Evolutionary conservation across 768 basidiomycete species (phyloP).

Genomic region (Tylopilus rubrobrunneus): DNA sequence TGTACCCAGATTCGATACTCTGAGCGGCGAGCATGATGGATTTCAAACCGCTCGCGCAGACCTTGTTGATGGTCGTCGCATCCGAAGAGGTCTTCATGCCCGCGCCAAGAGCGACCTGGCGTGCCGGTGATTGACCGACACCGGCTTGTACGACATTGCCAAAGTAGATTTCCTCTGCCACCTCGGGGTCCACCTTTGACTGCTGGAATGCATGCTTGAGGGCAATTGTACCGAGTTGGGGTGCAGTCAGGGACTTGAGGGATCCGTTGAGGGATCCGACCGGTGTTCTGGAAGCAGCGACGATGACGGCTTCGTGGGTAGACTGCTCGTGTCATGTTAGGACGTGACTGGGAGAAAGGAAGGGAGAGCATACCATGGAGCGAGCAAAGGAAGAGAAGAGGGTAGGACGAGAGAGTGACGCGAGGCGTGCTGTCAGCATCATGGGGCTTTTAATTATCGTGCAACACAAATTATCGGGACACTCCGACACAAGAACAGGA

Average conservation of each 20-base stretch:
- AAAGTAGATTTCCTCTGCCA: conserved; percentile 94
- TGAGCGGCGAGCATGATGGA: conserved; percentile 92
- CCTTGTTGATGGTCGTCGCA: conserved; percentile 99
- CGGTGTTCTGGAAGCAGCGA: conserved; percentile 90
- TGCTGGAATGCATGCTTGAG: conserved; percentile 87
- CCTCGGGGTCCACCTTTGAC: conserved; percentile 71
- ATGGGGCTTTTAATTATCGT: conserved; percentile 27
- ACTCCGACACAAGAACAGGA: conserved; percentile 12
- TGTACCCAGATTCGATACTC: conserved; percentile 82
- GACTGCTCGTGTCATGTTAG: conserved; percentile 21
- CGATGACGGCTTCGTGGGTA: conserved; percentile 85
- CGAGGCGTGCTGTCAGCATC: conserved; percentile 41
- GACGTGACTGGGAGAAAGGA: background rate
- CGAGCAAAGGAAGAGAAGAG: conserved; percentile 35
- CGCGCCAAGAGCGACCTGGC: conserved; percentile 91
- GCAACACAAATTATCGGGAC: conserved; percentile 10
- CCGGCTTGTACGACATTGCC: conserved; percentile 98
- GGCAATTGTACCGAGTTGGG: conserved; percentile 84
- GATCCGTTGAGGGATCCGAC: conserved; percentile 89
- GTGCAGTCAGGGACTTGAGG: conserved; percentile 84
- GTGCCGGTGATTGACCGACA: conserved; percentile 96
- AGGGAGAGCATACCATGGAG: conserved; percentile 44
- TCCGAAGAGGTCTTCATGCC: conserved; percentile 84
- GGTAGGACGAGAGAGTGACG: conserved; percentile 36
- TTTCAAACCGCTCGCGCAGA: conserved; percentile 97